A percentile compares a stretch with the other conserved stretches of the same genome.
These are phyloP conservation scores for Myxozyma lipomycoides DNA, from an alignment of 805 yeast species.

Conservation along the genomic window DNA sequence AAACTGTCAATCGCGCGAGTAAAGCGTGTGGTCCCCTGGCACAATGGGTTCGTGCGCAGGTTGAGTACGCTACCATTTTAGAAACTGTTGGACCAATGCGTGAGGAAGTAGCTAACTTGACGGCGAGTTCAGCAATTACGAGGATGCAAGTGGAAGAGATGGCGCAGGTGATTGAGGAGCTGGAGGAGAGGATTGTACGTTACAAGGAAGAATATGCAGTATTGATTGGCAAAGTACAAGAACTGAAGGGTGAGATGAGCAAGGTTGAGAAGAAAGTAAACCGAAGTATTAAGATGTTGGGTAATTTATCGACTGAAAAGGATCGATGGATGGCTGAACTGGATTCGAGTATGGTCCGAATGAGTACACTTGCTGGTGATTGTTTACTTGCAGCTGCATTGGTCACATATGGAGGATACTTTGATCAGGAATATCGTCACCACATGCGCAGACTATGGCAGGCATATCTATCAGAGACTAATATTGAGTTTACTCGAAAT, in stretches of 20 bases:
- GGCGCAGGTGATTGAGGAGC: conserved; percentile 73
- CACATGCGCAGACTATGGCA: conserved; percentile 41
- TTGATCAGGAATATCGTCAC: conserved; percentile 49
- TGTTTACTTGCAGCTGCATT: conserved; percentile 60
- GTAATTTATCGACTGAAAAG: conserved; percentile 62
- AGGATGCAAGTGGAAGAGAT: conserved; percentile 69
- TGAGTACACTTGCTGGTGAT: conserved; percentile 57
- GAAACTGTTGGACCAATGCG: conserved; percentile 71
- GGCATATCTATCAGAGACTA: conserved; percentile 36
- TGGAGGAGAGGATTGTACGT: conserved; percentile 57
- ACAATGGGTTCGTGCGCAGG: conserved; percentile 86
- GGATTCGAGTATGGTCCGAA: conserved; percentile 46
- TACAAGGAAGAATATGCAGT: conserved; percentile 67
- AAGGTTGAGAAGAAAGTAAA: conserved; percentile 55
- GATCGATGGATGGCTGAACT: conserved; percentile 67
- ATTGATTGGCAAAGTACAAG: conserved; percentile 74
- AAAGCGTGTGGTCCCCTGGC: conserved; percentile 91
- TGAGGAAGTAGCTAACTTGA: conserved; percentile 58
- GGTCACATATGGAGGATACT: conserved; percentile 55
- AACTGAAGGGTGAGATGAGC: conserved; percentile 65
- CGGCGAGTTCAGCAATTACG: conserved; percentile 57
- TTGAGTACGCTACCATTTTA: conserved; percentile 67
- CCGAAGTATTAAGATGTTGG: conserved; percentile 60
- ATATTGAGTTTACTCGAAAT: conserved; percentile 42
- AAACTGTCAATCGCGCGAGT: conserved; percentile 79